Conservation (phyloP, 225 moss, liverwort and hornwort genomes). For the Pleurozium schreberi region DNA sequence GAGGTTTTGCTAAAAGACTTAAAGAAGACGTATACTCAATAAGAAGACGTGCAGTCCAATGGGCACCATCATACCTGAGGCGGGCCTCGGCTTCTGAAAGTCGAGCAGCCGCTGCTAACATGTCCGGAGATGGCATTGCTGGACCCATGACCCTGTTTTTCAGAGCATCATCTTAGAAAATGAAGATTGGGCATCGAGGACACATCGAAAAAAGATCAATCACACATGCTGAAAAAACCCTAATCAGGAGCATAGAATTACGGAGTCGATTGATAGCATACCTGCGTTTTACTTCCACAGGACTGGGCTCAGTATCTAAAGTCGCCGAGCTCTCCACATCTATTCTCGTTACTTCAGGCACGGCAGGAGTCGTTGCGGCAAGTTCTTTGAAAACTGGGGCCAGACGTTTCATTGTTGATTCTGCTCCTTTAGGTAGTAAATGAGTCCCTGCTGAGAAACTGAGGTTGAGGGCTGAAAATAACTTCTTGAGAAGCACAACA, state of each 20-base stretch:
- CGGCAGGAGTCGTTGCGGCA: neutral
- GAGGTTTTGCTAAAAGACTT: neutral
- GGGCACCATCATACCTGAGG: constrained; percentile 37
- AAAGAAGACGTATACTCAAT: neutral
- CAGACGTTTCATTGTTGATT: constrained; percentile 46
- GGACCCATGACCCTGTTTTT: constrained; percentile 75
- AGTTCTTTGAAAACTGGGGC: constrained; percentile 5
- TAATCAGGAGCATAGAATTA: neutral
- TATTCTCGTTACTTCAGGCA: neutral
- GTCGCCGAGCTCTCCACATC: constrained; percentile 4
- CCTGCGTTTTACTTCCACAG: constrained; percentile 35
- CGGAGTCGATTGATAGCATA: neutral
- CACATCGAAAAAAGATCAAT: neutral
- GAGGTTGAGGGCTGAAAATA: constrained; percentile 54
- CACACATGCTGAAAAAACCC: neutral
- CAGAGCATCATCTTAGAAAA: neutral
- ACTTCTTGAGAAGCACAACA: constrained; percentile 34
- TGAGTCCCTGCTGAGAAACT: constrained; percentile 37
- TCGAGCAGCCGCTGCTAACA: constrained; percentile 82
- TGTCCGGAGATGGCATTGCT: constrained; percentile 81
- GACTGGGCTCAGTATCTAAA: constrained; percentile 1
- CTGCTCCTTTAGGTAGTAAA: constrained; percentile 37
- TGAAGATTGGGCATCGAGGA: neutral
- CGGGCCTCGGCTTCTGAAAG: constrained; percentile 76
- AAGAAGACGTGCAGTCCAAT: neutral